Evolutionary conservation across 495 filamentous ascomycete genomes (phyloP), one percentile per base, ranked within the genome.

Genomic region (Lepraria neglecta): DNA sequence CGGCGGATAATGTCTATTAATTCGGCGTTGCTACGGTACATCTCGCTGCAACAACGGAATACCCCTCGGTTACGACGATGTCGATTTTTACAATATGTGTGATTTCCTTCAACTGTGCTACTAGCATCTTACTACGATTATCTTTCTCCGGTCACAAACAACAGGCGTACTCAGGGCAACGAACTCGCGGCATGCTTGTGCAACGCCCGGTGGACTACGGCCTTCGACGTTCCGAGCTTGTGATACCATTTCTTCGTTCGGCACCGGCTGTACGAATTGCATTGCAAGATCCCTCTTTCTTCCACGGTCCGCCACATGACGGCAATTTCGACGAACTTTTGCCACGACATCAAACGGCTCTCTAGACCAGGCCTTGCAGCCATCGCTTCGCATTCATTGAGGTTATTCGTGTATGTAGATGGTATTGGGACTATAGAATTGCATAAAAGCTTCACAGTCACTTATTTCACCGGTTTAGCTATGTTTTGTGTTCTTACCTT

Each of bases 401-500:
- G 17, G 27, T 35, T 60, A 28, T 44, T 7, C 11, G 28, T 60
- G 47, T 52, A 53, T 60, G 58, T 60, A 60, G 58, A 60, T 53
- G 58, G 48, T 60, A 60, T 45, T 17, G 43, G 48, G 40, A 60
- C 40, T 53, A 60, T 60, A 60, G 58, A 60, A 53, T 52, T 53
- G 58, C 46, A 60, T 19, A 52, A 52, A 28, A 42, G 48, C 48
- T 58, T 58, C 33, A 44, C 17, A 11, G 47, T 60, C 7, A 38
- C 21, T 17, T 28, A 14, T n/a, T 21, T 21, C 19, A 11, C 28
- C 51, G 11, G 1, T 17, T 27, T 35, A 28, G 9, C 24, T 31
- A 43, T 35, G 35, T 38, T 43, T 6, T 15, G 21, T 4, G 24
- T n/a, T 12, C 24, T 5, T 12, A 6, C 17, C 12, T 30, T 28